phyloP scores from a whole-genome alignment of 768 basidiomycete species.

The Tylopilus intermedius region DNA sequence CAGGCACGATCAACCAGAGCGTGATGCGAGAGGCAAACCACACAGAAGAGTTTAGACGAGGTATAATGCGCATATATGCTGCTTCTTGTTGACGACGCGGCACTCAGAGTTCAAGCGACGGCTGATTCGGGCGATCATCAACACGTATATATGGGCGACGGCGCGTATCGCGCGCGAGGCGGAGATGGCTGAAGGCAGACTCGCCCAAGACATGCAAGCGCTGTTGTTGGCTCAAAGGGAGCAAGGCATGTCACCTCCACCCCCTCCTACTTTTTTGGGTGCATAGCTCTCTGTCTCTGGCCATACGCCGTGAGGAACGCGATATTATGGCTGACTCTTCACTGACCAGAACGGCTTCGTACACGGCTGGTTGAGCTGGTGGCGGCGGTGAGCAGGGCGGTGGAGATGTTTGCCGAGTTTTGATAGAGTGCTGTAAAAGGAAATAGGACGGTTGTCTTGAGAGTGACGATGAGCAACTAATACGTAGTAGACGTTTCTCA shows the following conservation, averaged over 20 bases:
- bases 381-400: slow-evolving; percentile 23
- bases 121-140: slow-evolving; percentile 12
- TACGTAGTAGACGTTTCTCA: slow-evolving; percentile 8
- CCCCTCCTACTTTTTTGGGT: slow-evolving; percentile 18
- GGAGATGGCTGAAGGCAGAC: slow-evolving; percentile 5
- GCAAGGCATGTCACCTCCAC: slow-evolving; percentile 33
- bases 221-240: slow-evolving; percentile 22
- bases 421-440: slow-evolving; percentile 25
- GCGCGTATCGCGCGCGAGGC: slow-evolving; percentile 22
- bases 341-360: slow-evolving; percentile 20
- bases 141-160: slow-evolving; percentile 25
- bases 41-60: slow-evolving; percentile 19
- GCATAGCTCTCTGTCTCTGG: slow-evolving; percentile 4
- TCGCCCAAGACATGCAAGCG: slow-evolving; percentile 14
- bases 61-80: slow-evolving; percentile 28
- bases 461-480: background rate
- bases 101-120: slow-evolving; percentile 22
- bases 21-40: slow-evolving; percentile 16
- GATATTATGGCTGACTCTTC: slow-evolving; percentile 12
- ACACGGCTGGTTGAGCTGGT: slow-evolving; percentile 24
- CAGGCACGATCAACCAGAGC: slow-evolving; percentile 13
- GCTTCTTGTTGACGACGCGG: slow-evolving; percentile 7
- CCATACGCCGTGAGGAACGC: background rate
- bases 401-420: slow-evolving; percentile 19
- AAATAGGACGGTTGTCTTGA: slow-evolving; percentile 15